Percentiles rank a stretch among this genome's conserved stretches.
Evolutionary conservation across 305 asterid species (phyloP).

Genomic region (Fraxinus sp.): DNA sequence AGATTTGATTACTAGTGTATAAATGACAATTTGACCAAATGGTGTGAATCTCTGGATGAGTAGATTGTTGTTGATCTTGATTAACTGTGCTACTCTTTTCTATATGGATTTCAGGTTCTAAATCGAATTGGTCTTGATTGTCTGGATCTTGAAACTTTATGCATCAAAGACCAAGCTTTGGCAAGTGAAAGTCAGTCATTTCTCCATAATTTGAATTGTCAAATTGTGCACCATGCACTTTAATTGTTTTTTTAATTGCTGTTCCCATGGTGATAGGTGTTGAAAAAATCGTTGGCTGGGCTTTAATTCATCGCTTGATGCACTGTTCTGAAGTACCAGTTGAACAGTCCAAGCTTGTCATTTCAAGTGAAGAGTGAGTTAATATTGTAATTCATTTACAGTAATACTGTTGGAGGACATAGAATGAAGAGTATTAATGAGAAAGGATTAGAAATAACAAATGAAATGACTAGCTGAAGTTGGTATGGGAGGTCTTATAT

Average conservation of each 20-base stretch:
- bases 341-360: slow-evolving; percentile 50
- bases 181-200: slow-evolving; percentile 67
- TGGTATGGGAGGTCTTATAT: slow-evolving; percentile 21
- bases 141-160: slow-evolving; percentile 62
- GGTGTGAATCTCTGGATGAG: neutral
- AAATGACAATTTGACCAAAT: neutral
- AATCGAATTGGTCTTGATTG: slow-evolving; percentile 62
- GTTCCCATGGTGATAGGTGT: slow-evolving; percentile 47
- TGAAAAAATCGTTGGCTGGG: slow-evolving; percentile 82
- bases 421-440: slow-evolving; percentile 2
- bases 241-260: slow-evolving; percentile 26
- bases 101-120: slow-evolving; percentile 54
- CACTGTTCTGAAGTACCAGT: slow-evolving; percentile 42
- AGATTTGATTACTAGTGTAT: neutral
- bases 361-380: slow-evolving; percentile 66
- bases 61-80: slow-evolving; percentile 15
- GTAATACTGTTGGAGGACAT: neutral
- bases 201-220: slow-evolving; percentile 23
- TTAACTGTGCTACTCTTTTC: neutral
- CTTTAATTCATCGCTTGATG: slow-evolving; percentile 80
- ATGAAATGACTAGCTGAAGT: slow-evolving; percentile 11
- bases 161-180: slow-evolving; percentile 80
- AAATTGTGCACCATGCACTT: slow-evolving; percentile 13
- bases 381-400: slow-evolving; percentile 8
- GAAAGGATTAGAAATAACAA: neutral